Base-by-base conservation (phyloP, 2,329 filamentous ascomycete genomes). In the Exophiala calicioides region DNA sequence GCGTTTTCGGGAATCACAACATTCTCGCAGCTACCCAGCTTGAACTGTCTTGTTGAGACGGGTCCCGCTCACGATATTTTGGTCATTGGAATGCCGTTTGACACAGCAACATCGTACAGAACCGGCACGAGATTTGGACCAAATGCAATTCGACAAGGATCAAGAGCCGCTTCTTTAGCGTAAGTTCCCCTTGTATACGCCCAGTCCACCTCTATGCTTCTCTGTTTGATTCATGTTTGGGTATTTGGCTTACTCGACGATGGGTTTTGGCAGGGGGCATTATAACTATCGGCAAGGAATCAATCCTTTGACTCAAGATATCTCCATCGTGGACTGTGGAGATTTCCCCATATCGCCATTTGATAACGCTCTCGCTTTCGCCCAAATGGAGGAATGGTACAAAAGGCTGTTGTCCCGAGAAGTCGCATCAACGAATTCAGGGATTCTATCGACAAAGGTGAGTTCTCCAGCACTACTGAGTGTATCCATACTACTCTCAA, bases 291-390 rank as follows among this genome's bases (percentile, higher is more conserved):
- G 39, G 27, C 39, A 49, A 24, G 33, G 32, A 10, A 43, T 49
- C 20, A 44, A 49, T 16, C 39, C 39, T 5, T 38, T 38, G 19
- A 18, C 23, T 5, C 39, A 49, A 13, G 39, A 44, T 16, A 44
- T 44, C n/a, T 44, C 39, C 16, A 19, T 50, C 4, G 35, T 50
- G n/a, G 47, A 50, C 13, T 50, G 47, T 35, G 47, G 47, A n/a
- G 47, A 50, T 24, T 13, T 50, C 3, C 47, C 47, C 24, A 40
- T 50, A 8, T 40, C 47, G 1, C 41, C 47, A n/a, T 50, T 40
- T 23, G 47, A 50, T 15, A 50, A 50, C 19, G 47, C 30, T 15
- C 23, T 44, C 3, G 41, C 40, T 8, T 44, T 50, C 23, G 34
- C 27, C 9, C 41, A 40, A 29, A 40, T 50, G 34, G 47, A 44